Conservation (phyloP, 1,284 basidiomycete genomes). For the Ceratobasidium sp. region DNA sequence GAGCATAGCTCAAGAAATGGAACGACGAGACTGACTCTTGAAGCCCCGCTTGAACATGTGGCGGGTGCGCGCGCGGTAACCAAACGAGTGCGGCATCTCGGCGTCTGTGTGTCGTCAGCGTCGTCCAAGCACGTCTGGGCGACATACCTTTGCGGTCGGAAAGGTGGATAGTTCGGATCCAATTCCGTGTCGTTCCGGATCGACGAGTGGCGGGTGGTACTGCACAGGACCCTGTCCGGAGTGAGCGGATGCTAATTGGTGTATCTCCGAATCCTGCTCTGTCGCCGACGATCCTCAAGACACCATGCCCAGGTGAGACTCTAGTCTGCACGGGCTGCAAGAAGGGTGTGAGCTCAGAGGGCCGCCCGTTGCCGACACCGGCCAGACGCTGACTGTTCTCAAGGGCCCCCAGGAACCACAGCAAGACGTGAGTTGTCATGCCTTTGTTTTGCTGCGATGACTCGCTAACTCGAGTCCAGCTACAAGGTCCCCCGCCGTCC, state of each 20-base stretch:
- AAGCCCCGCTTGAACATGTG: constrained; percentile 99
- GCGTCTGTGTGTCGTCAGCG: constrained; percentile 51
- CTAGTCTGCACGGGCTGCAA: constrained; percentile 24
- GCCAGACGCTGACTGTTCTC: constrained; percentile 50
- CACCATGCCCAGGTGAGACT: constrained; percentile 67
- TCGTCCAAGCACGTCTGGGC: no score
- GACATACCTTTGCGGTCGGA: constrained; percentile 57
- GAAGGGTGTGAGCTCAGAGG: constrained; percentile 38
- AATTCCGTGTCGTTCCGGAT: constrained; percentile 6
- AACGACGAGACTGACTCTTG: constrained; percentile 70
- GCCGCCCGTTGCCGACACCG: constrained; percentile 17
- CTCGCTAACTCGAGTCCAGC: constrained; percentile 57
- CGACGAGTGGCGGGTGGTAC: constrained; percentile 20
- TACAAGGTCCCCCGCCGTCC: constrained; percentile 99
- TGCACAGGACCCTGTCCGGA: constrained; percentile 17
- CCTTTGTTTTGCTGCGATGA: constrained; percentile 39
- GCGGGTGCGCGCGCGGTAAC: constrained; percentile 99
- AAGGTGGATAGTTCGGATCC: constrained; percentile 52
- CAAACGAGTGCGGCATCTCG: constrained; percentile 98
- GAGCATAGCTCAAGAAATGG: not conserved
- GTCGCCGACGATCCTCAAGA: constrained; percentile 57
- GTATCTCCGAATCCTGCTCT: not conserved
- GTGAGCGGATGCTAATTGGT: constrained; percentile 15
- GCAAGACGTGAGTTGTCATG: constrained; percentile 78
- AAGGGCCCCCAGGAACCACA: constrained; percentile 87